phyloP scores from a whole-genome alignment of 495 filamentous ascomycete genomes.

The Melanomma pulvis-pyrius region DNA sequence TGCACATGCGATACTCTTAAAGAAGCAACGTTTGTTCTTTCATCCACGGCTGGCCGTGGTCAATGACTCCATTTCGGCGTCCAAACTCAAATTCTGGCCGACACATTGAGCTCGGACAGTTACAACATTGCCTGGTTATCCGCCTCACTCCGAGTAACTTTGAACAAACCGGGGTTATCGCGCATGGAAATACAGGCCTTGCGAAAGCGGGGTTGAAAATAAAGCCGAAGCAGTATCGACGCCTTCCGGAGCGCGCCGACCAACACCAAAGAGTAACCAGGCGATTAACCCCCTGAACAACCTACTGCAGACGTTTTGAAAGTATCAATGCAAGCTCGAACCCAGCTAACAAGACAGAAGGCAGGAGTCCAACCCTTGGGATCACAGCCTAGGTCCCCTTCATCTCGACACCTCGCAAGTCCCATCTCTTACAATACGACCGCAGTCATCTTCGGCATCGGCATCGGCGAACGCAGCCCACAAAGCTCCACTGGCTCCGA shows the following conservation, averaged over 20 bases:
- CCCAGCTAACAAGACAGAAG: conserved; percentile 18
- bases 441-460: neutral
- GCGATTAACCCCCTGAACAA: neutral
- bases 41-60: neutral
- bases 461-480: neutral
- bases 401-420: conserved; percentile 16
- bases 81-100: too few relatives aligned
- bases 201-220: neutral
- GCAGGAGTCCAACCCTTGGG: conserved; percentile 15
- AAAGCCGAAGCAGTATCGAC: neutral
- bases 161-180: neutral
- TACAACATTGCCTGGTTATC: neutral
- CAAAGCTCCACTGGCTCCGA: conserved; percentile 33
- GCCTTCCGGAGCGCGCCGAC: neutral
- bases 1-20: neutral
- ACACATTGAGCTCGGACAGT: neutral
- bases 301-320: neutral
- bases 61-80: too few relatives aligned
- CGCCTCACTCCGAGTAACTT: neutral
- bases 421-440: conserved; percentile 9
- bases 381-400: conserved; percentile 1
- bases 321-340: neutral
- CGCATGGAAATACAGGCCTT: neutral
- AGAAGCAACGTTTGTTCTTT: neutral
- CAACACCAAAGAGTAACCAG: neutral